A percentile compares a stretch with the other conserved stretches of the same genome.
phyloP scores from a whole-genome alignment of 768 basidiomycete species.

The Tricholoma saponaceum region DNA sequence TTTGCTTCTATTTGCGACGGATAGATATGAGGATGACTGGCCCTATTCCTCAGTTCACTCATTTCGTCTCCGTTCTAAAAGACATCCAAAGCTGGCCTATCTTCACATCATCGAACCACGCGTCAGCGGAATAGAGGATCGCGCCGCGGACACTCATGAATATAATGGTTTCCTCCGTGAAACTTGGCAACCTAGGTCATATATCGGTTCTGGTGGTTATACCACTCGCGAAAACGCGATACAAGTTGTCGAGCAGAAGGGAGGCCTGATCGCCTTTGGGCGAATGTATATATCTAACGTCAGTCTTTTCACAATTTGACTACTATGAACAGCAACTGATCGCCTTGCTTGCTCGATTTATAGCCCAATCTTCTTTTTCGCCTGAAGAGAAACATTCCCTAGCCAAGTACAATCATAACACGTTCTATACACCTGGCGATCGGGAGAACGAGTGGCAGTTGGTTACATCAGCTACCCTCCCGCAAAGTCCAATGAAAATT shows the following conservation, averaged over 20 bases:
- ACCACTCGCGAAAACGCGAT: conserved; percentile 26
- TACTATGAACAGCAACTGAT: not conserved
- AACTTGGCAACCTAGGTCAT: conserved; percentile 8
- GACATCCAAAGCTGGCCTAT: conserved; percentile 26
- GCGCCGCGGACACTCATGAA: not conserved
- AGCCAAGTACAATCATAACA: conserved; percentile 23
- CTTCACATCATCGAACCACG: conserved; percentile 12
- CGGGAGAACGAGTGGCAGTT: conserved; percentile 9
- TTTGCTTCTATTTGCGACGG: conserved; percentile 4
- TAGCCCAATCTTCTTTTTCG: conserved; percentile 37
- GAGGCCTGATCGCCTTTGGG: conserved; percentile 28
- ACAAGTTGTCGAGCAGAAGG: conserved; percentile 25
- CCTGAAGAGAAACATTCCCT: conserved; percentile 27
- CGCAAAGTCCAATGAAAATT: no score
- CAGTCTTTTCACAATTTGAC: conserved; percentile 11
- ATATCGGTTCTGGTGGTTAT: conserved; percentile 34
- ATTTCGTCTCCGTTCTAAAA: conserved; percentile 41
- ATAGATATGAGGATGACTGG: conserved; percentile 48
- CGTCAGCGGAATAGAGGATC: not conserved
- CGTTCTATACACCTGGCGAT: conserved; percentile 28
- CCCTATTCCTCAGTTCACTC: conserved; percentile 49
- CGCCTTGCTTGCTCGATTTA: not conserved
- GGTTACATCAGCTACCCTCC: conserved; percentile 33
- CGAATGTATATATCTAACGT: conserved; percentile 29
- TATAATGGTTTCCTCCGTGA: conserved; percentile 8